Percentiles rank a stretch among this genome's conserved stretches.
Conservation (phyloP, 108 stramenopile species). For the Ochromonas danica region DNA sequence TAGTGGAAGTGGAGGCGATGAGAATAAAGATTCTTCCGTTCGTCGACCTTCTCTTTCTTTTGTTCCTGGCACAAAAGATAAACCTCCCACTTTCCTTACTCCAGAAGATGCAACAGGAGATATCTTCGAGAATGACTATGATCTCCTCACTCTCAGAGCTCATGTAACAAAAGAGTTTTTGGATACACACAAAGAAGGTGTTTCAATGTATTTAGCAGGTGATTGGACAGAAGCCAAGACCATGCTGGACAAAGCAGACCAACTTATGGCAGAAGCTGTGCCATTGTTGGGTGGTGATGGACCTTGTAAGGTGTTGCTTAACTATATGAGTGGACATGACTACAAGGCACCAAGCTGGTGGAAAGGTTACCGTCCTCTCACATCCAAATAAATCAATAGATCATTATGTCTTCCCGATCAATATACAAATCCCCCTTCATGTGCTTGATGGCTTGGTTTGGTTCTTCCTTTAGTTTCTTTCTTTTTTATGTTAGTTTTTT, state of each 20-base stretch:
- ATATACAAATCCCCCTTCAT: no score
- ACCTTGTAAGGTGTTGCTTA: slow-evolving; percentile 67
- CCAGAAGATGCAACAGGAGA: slow-evolving; percentile 60
- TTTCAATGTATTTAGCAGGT: slow-evolving; percentile 65
- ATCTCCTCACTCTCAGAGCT: slow-evolving; percentile 70
- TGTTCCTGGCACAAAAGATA: background rate
- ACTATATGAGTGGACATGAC: slow-evolving; percentile 67
- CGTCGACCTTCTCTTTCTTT: background rate
- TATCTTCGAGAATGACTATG: slow-evolving; percentile 75
- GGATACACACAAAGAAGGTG: slow-evolving; percentile 63
- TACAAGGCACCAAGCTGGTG: slow-evolving; percentile 65
- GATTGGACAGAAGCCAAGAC: slow-evolving; percentile 69
- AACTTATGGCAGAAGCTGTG: slow-evolving; percentile 68
- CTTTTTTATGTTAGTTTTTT: no score
- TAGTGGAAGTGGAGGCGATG: no score
- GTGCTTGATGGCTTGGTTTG: no score
- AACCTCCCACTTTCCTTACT: background rate
- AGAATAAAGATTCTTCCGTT: background rate
- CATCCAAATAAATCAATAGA: slow-evolving; percentile 31
- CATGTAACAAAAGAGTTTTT: slow-evolving; percentile 71
- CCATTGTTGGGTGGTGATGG: slow-evolving; percentile 77
- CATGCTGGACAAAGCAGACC: slow-evolving; percentile 63
- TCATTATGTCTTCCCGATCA: no score
- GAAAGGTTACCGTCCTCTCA: slow-evolving; percentile 73
- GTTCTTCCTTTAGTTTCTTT: no score